phyloP scores from a whole-genome alignment of 164 flowering plant species.

The Magnolia sinica region DNA sequence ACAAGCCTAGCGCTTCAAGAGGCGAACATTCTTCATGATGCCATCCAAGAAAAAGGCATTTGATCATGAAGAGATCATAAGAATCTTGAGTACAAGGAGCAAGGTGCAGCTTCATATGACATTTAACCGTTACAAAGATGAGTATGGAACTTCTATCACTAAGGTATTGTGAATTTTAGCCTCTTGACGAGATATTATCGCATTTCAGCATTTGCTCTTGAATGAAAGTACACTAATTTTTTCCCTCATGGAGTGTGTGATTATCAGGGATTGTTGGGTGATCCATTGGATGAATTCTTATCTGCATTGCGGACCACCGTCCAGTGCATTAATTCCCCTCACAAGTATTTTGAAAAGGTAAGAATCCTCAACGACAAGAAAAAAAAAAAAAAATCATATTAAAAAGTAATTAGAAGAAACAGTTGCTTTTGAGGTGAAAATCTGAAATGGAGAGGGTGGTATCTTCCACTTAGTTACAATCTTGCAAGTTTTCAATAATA shows the following conservation, averaged over 20 bases:
- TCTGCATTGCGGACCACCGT: conserved; percentile 48
- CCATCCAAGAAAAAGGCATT: conserved; percentile 46
- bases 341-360: conserved; percentile 68
- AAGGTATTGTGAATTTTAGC: conserved; percentile 40
- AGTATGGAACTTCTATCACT: conserved; percentile 52
- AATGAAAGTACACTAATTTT: not conserved
- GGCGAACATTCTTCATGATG: conserved; percentile 43
- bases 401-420: no score
- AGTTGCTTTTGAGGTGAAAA: no score
- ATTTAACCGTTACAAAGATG: conserved; percentile 57
- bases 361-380: not conserved
- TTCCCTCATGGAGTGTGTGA: not conserved
- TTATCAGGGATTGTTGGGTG: conserved; percentile 22
- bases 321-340: conserved; percentile 53
- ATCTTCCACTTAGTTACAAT: no score
- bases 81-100: conserved; percentile 78
- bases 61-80: conserved; percentile 59
- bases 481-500: no score
- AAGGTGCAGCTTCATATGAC: conserved; percentile 71
- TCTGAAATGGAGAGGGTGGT: no score
- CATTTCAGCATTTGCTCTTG: not conserved
- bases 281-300: conserved; percentile 42
- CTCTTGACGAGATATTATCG: not conserved
- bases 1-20: conserved; percentile 54
- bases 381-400: no score